Evolutionary conservation across 208 protist genomes (phyloP).

Genomic region (Vickermania spadyakhi): DNA sequence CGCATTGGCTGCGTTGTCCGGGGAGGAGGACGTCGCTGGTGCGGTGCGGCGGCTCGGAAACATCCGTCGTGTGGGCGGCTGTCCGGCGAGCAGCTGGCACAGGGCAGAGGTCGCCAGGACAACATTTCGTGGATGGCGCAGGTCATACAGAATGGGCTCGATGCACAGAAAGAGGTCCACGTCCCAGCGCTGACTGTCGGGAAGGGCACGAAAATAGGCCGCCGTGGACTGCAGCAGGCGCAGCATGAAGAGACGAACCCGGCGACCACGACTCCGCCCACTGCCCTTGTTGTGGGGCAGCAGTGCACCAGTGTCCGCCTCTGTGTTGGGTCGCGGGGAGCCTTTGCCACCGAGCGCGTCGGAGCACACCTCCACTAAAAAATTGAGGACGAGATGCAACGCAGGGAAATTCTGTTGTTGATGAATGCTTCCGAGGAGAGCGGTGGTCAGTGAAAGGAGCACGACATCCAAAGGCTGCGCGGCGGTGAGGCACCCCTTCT

Average conservation of each 20-base stretch:
- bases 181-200: constrained; percentile 38
- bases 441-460: constrained; percentile 11
- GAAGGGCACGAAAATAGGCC: constrained; percentile 60
- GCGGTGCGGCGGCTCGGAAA: no score
- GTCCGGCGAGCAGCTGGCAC: neutral
- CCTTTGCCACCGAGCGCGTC: constrained; percentile 1
- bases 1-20: neutral
- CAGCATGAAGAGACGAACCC: constrained; percentile 3
- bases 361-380: constrained; percentile 9
- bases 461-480: neutral
- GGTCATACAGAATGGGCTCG: constrained; percentile 12
- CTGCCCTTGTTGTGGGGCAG: no score
- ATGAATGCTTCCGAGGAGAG: constrained; percentile 31
- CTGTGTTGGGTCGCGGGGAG: constrained; percentile 1
- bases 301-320: no score
- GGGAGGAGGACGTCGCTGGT: neutral
- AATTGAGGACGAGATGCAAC: constrained; percentile 44
- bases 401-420: constrained; percentile 40
- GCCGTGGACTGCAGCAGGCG: constrained; percentile 10
- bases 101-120: neutral
- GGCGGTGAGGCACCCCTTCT: neutral
- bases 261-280: constrained; percentile 22
- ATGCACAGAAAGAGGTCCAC: constrained; percentile 23
- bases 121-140: neutral
- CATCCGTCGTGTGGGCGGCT: neutral